phyloP scores from a whole-genome alignment of 2,329 filamentous ascomycete species.

The Ophiostoma novo-ulmi region DNA sequence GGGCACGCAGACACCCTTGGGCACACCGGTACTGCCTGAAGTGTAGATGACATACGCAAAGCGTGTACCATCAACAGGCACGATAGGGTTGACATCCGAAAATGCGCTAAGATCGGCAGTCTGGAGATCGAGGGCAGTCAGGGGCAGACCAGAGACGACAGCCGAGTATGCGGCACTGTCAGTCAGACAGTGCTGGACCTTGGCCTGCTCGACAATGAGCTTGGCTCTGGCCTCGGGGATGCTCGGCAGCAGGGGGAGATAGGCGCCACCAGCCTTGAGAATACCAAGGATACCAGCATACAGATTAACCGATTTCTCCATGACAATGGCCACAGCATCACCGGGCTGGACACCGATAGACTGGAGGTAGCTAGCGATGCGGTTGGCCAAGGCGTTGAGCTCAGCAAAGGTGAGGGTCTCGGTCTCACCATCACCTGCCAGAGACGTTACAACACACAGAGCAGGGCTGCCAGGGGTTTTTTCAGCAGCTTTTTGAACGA shows the following conservation, averaged over 20 bases:
- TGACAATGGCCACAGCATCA: conserved; percentile 67
- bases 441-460: conserved; percentile 55
- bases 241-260: conserved; percentile 71
- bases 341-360: conserved; percentile 51
- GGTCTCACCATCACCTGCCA: conserved; percentile 34
- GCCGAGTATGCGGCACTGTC: conserved; percentile 32
- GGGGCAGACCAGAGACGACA: conserved; percentile 19
- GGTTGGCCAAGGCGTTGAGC: conserved; percentile 65
- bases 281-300: conserved; percentile 78
- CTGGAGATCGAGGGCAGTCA: conserved; percentile 36
- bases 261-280: conserved; percentile 74
- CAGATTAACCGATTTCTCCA: conserved; percentile 78
- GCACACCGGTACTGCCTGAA: conserved; percentile 78
- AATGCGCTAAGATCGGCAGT: conserved; percentile 26
- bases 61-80: conserved; percentile 36
- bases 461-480: conserved; percentile 52
- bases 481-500: conserved; percentile 51
- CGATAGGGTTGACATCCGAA: conserved; percentile 35
- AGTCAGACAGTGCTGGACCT: conserved; percentile 58
- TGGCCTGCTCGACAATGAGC: conserved; percentile 73
- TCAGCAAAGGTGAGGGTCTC: conserved; percentile 58
- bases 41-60: conserved; percentile 83
- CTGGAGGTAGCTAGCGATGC: conserved; percentile 56
- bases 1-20: conserved; percentile 82
- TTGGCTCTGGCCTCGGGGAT: conserved; percentile 67